Evolutionary conservation across 352 stramenopile species (phyloP).

Genomic region (Phytopythium ostracodes): DNA sequence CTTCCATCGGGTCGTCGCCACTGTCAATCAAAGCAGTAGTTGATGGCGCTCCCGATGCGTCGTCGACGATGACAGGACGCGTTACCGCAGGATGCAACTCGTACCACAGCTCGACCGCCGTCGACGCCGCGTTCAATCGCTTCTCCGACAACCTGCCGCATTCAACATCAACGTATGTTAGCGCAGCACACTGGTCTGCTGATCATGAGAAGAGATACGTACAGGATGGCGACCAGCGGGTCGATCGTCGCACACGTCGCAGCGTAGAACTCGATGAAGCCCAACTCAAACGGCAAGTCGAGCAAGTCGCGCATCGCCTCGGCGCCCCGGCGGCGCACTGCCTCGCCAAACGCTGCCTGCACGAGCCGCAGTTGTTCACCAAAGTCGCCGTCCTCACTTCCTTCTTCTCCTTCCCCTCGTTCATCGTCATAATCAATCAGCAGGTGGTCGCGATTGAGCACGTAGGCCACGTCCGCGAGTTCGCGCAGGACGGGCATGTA

Average conservation of each 20-base stretch:
- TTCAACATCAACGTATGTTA: not conserved
- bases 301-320: conserved; percentile 16
- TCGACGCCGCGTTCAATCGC: conserved; percentile 28
- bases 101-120: conserved; percentile 32
- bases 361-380: conserved; percentile 33
- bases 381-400: conserved; percentile 15
- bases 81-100: conserved; percentile 23
- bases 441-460: conserved; percentile 14
- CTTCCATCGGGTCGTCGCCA: not conserved
- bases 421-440: conserved; percentile 10
- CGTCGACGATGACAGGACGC: not conserved
- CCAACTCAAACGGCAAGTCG: conserved; percentile 32
- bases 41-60: not conserved
- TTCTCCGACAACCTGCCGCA: conserved; percentile 31
- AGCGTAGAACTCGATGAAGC: conserved; percentile 46
- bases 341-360: conserved; percentile 35
- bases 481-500: conserved; percentile 38
- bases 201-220: conserved; percentile 6
- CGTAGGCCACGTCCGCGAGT: conserved; percentile 26
- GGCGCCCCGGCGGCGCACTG: conserved; percentile 23
- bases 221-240: conserved; percentile 23
- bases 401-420: conserved; percentile 1
- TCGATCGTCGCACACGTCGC: conserved; percentile 28
- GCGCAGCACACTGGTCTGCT: not conserved
- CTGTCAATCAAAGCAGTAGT: not conserved